Evolutionary conservation across 2,329 filamentous ascomycete genomes (phyloP), one percentile per base, ranked within the genome.

Genomic region (Bipolaris bicolor): DNA sequence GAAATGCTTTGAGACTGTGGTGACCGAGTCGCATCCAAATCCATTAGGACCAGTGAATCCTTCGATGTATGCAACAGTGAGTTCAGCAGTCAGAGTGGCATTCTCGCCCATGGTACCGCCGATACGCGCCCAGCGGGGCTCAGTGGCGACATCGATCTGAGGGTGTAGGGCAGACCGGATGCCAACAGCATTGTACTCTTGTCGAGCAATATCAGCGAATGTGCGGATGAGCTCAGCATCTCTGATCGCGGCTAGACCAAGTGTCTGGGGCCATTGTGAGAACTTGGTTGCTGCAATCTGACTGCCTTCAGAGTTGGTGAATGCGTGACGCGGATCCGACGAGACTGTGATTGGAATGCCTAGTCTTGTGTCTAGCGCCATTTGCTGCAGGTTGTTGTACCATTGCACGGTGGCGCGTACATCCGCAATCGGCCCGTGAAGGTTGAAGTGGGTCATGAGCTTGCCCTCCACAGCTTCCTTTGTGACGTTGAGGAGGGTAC

Each of bases 1-100:
- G 62, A 85, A 84, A 59, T 85, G 82, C 68, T 84, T 84, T 0
- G 82, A 83, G 1, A 83, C 78, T 0, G 82, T 81, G 1, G 77
- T 78, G 3, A 84, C 78, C 1, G 79, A 81, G 26, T 77, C 58
- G 0, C 68, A 61, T 0, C 81, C 81, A n/a, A 83, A 70, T 31
- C 74, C 67, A 1, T 77, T 72, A 0, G 57, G 57, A 24, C 79
- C 80, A 24, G 82, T 81, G 46, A 84, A 79, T 16, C 81, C 82
- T 45, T 78, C 76, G 62, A 84, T 78, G 50, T 82, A 83, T 0
- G 78, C 77, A 2, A 77, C 72, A 3, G 81, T 70, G 1, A 75
- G 70, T 31, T 66, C 55, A 26, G 70, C 66, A 20, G 71, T 75
- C 24, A 82, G 64, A 0, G 78, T 71, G 0, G 81, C 81, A 50